Conservation (phyloP, 2,329 filamentous ascomycete genomes). For the Talaromyces albobiverticillius region DNA sequence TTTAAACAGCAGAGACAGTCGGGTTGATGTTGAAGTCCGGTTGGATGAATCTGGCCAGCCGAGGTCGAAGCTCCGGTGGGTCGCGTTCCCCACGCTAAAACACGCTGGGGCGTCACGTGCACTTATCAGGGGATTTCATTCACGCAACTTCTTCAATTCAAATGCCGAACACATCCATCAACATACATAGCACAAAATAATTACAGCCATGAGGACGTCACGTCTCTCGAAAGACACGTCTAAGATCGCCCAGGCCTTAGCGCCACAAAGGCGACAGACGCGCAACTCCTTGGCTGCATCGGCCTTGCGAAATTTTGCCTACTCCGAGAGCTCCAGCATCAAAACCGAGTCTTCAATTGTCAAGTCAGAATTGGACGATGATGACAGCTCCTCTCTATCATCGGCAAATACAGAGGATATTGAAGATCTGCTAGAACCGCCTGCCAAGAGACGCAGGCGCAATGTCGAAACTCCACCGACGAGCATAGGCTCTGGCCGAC, state of each 20-base stretch:
- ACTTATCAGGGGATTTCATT: neutral
- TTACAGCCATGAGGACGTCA: slow-evolving; percentile 53
- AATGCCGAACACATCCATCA: too few species aligned
- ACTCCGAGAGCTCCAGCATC: slow-evolving; percentile 19
- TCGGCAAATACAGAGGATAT: slow-evolving; percentile 50
- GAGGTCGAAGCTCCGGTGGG: neutral
- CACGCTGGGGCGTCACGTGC: neutral
- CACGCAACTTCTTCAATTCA: too few species aligned
- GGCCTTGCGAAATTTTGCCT: slow-evolving; percentile 27
- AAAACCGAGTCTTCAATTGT: slow-evolving; percentile 4
- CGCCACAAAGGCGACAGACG: slow-evolving; percentile 43
- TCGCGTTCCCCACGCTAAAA: neutral
- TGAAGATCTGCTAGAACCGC: slow-evolving; percentile 52
- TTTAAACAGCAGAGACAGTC: neutral
- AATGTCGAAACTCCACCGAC: slow-evolving; percentile 28
- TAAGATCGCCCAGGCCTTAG: slow-evolving; percentile 52
- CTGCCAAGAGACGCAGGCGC: slow-evolving; percentile 50
- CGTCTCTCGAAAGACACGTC: slow-evolving; percentile 58
- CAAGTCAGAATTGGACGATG: slow-evolving; percentile 23
- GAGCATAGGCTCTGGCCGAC: slow-evolving; percentile 18
- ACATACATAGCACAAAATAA: neutral
- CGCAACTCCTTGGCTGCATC: slow-evolving; percentile 37
- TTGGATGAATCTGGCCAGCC: neutral
- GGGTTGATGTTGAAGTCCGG: too few species aligned
- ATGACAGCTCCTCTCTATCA: slow-evolving; percentile 33